Evolutionary conservation across 331 rosid species (phyloP).

Genomic region (Malus hybrid): DNA sequence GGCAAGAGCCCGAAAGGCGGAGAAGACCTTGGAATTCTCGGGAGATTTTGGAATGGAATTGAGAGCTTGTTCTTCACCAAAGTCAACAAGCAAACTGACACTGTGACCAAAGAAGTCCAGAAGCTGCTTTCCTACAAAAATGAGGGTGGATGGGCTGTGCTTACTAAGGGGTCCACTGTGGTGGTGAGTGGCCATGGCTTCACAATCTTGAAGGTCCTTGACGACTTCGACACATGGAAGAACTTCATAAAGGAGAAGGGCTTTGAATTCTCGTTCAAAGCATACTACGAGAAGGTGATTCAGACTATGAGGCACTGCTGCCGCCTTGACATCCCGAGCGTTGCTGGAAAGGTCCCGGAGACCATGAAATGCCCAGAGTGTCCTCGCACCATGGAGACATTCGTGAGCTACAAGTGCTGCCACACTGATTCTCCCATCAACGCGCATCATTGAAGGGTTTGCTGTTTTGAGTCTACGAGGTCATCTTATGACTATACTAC

Average conservation of each 20-base stretch:
- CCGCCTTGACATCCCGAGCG: constrained; percentile 16
- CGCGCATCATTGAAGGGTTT: not conserved
- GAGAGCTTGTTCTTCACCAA: constrained; percentile 28
- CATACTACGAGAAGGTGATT: constrained; percentile 2
- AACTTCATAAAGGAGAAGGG: constrained; percentile 2
- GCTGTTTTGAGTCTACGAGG: no score
- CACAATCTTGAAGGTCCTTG: constrained; percentile 18
- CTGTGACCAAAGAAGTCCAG: constrained; percentile 19
- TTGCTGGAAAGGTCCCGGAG: constrained; percentile 24
- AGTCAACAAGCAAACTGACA: constrained; percentile 9
- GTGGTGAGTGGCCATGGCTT: constrained; percentile 21
- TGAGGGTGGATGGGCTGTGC: constrained; percentile 40
- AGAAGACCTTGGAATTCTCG: not conserved
- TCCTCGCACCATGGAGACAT: constrained; percentile 29
- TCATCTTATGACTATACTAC: no score
- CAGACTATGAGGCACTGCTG: constrained; percentile 1
- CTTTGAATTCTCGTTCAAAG: constrained; percentile 13
- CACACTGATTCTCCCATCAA: constrained; percentile 14
- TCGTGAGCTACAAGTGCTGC: constrained; percentile 32
- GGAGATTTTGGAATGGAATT: constrained; percentile 25
- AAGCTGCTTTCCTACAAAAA: constrained; percentile 33
- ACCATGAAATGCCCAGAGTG: constrained; percentile 29
- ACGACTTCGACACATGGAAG: constrained; percentile 33
- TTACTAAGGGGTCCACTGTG: constrained; percentile 21
- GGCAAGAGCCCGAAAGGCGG: constrained; percentile 27